Conservation (phyloP, 2,329 filamentous ascomycete genomes). For the Periconia digitata region DNA sequence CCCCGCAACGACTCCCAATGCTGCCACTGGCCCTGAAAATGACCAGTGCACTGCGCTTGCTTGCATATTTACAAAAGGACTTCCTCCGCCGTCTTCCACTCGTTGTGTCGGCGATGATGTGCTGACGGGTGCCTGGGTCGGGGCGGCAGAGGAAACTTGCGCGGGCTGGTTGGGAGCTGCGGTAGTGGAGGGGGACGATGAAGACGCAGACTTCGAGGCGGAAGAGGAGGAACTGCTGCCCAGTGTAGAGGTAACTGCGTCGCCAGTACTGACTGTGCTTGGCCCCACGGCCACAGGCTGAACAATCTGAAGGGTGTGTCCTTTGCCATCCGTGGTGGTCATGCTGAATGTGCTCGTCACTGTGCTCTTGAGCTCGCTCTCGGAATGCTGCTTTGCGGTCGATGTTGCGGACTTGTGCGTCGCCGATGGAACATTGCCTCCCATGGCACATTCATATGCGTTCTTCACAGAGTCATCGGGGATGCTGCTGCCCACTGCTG, state of each 20-base stretch:
- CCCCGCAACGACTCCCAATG: constrained; percentile 12
- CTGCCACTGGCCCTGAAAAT: constrained; percentile 8
- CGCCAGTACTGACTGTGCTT: constrained; percentile 20
- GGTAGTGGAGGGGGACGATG: constrained; percentile 1
- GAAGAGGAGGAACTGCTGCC: constrained; percentile 5
- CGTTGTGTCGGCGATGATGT: constrained; percentile 9
- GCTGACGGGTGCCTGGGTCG: constrained; percentile 5
- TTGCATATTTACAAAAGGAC: constrained; percentile 31
- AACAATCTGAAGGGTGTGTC: constrained; percentile 23
- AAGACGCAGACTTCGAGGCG: constrained; percentile 4
- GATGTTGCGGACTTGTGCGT: constrained; percentile 10
- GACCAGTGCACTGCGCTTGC: constrained; percentile 16
- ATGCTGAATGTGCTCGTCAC: constrained; percentile 20
- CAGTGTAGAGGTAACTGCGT: constrained; percentile 21
- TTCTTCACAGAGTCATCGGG: constrained; percentile 20
- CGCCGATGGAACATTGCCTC: constrained; percentile 1
- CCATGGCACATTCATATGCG: constrained; percentile 20
- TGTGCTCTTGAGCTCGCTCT: constrained; percentile 13
- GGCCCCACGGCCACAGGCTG: constrained; percentile 27
- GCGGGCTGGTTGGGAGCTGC: constrained; percentile 12
- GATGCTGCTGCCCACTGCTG: constrained; percentile 15
- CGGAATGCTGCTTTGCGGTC: constrained; percentile 4
- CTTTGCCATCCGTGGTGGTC: constrained; percentile 23
- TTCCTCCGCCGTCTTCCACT: constrained; percentile 21
- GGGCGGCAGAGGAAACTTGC: constrained; percentile 8